These are phyloP conservation scores for Entamoeba histolytica DNA, from an alignment of 208 protist species.

Conservation along the genomic window DNA sequence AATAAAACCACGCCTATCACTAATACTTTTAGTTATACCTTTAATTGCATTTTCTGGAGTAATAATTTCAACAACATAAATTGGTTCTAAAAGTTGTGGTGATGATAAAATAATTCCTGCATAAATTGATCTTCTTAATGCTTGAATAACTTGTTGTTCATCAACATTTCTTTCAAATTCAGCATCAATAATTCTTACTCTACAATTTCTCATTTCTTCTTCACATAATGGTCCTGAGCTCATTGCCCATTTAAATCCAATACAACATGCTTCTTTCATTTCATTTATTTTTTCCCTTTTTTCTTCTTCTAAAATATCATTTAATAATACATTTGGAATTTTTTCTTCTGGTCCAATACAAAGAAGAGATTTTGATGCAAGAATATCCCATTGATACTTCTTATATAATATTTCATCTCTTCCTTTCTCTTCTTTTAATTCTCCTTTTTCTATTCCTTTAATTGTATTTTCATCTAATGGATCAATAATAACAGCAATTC, in stretches of 20 bases:
- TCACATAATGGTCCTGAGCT: conserved; percentile 81
- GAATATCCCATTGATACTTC: conserved; percentile 72
- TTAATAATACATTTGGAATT: conserved; percentile 75
- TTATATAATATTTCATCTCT: background rate
- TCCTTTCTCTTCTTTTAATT: background rate
- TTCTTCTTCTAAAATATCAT: conserved; percentile 66
- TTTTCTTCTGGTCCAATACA: conserved; percentile 54
- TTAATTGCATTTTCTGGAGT: conserved; percentile 53
- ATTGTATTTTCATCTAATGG: conserved; percentile 57
- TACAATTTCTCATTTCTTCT: conserved; percentile 65
- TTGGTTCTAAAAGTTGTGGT: conserved; percentile 87
- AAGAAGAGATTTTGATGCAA: conserved; percentile 68
- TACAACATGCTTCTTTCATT: conserved; percentile 27
- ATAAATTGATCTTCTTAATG: conserved; percentile 39
- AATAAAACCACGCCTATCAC: conserved; percentile 63
- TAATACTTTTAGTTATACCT: conserved; percentile 47
- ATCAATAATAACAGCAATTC: conserved; percentile 62
- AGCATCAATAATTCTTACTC: conserved; percentile 55
- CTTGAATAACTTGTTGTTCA: conserved; percentile 54
- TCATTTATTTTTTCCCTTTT: conserved; percentile 23
- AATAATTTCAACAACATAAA: conserved; percentile 71
- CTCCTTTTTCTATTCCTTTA: conserved; percentile 48
- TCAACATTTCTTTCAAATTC: conserved; percentile 42
- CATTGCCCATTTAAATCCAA: conserved; percentile 72
- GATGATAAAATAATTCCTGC: conserved; percentile 64